Evolutionary conservation across 1,284 basidiomycete species (phyloP).

Genomic region (Cryptococcus sp.): DNA sequence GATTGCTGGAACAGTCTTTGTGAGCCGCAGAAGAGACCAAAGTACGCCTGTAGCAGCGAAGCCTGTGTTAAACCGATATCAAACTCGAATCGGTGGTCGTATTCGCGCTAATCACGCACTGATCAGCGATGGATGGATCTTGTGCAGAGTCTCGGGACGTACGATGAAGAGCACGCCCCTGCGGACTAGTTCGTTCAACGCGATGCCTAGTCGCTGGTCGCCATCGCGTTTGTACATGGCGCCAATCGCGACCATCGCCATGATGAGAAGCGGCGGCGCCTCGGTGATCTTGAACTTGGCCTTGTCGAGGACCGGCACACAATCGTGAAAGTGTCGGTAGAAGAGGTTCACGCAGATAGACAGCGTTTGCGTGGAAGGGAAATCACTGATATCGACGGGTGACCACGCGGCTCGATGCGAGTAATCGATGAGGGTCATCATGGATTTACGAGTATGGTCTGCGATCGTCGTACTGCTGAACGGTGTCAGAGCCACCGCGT

Average conservation of each 20-base stretch:
- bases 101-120: conserved; percentile 19
- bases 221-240: conserved; percentile 27
- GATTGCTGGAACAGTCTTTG: conserved; percentile 27
- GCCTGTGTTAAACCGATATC: conserved; percentile 27
- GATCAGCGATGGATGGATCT: no score
- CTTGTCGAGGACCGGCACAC: conserved; percentile 24
- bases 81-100: conserved; percentile 25
- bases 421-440: conserved; percentile 21
- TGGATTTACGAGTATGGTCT: conserved; percentile 9
- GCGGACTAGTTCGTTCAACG: conserved; percentile 26
- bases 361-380: conserved; percentile 24
- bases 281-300: conserved; percentile 16
- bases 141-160: background rate
- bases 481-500: background rate
- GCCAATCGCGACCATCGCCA: conserved; percentile 26
- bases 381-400: conserved; percentile 19
- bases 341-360: conserved; percentile 27
- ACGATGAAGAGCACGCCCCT: conserved; percentile 27
- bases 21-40: conserved; percentile 26
- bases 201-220: conserved; percentile 14
- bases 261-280: conserved; percentile 22
- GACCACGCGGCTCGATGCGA: conserved; percentile 25
- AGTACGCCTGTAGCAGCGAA: conserved; percentile 21
- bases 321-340: conserved; percentile 22
- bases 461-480: background rate